Base-by-base conservation (phyloP, 352 stramenopile genomes). In the Phytophthora hibernalis region DNA sequence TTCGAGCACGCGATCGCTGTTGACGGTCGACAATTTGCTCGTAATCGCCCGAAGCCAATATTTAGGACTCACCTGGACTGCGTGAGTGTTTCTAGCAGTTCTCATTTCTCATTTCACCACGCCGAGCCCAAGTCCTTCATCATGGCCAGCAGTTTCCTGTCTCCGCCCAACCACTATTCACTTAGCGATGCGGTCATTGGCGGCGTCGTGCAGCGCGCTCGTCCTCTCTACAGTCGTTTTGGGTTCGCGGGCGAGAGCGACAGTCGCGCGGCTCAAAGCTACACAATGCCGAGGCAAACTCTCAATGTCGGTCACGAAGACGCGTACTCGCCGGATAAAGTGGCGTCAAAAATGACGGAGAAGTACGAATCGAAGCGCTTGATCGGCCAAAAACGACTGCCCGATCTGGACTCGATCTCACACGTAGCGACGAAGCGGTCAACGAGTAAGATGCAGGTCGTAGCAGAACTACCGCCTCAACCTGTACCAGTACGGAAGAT, bases 1-100 rank as follows among this genome's bases (percentile, higher is more conserved):
- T 20, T 49, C 38, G 7, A 22, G 54, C 54, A 62, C 55, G 55
- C 55, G 21, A 63, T 63, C 55, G 43, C 12, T 49, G 55, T 63
- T 63, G 55, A 63, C 55, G 55, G 22, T 12, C 24, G 8, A 33
- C 31, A 5, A 12, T 21, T 9, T 6, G 35, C 33, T 57, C 56
- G 56, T 57, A 64, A 57, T 57, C 56, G 45, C 2, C 21, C 12
- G 16, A 10, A 6, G 30, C 40, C 43, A 49, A 47, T 8, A n/a
- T n/a, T n/a, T n/a, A n/a, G n/a, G n/a, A n/a, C n/a, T n/a, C 42
- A 61, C 44, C 18, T 13, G 33, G 33, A n/a, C 11, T 40, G 33
- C 11, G 33, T 40, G 33, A 40, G 12, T n/a, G 33, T 40, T 40
- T 7, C 12, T 6, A 5, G 15, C 1, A 1, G 10, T 9, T 43